Percentiles rank a stretch among this genome's conserved stretches.
Conservation (phyloP, 208 protist genomes). For the Phytomonas francai region DNA sequence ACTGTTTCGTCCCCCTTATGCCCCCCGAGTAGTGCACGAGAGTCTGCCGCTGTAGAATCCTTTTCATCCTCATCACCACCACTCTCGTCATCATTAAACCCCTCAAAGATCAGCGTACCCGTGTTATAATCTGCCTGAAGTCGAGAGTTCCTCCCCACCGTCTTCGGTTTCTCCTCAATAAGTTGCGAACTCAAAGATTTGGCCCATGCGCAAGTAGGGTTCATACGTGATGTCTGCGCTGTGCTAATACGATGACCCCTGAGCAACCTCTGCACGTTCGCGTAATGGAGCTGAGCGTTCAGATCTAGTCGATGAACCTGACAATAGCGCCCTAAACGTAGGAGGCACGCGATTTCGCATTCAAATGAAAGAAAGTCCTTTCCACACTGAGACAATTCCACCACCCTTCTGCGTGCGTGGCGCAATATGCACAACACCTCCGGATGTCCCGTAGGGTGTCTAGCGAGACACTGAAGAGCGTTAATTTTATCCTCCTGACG, state of each 20-base stretch:
- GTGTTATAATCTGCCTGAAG: slow-evolving; percentile 68
- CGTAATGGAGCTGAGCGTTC: slow-evolving; percentile 39
- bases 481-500: slow-evolving; percentile 8
- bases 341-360: slow-evolving; percentile 35
- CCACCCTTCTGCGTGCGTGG: slow-evolving; percentile 41
- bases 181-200: not conserved
- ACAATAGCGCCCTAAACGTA: slow-evolving; percentile 52
- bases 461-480: slow-evolving; percentile 25
- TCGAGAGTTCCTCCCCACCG: slow-evolving; percentile 9
- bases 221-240: not conserved
- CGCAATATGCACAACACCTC: slow-evolving; percentile 47
- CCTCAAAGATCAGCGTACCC: slow-evolving; percentile 62
- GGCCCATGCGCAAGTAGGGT: not conserved
- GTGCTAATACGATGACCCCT: not conserved
- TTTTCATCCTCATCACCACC: slow-evolving; percentile 16
- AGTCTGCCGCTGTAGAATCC: not conserved
- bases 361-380: slow-evolving; percentile 27
- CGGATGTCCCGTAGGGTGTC: slow-evolving; percentile 44
- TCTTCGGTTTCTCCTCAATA: not conserved
- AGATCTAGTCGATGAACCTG: slow-evolving; percentile 36
- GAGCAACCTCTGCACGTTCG: slow-evolving; percentile 4
- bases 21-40: not conserved
- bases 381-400: slow-evolving; percentile 27
- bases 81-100: slow-evolving; percentile 44
- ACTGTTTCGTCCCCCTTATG: not conserved